Evolutionary conservation across 495 filamentous ascomycete species (phyloP), one percentile per base, ranked within the genome.

Genomic region (Podospora bellae-mahoneyi): DNA sequence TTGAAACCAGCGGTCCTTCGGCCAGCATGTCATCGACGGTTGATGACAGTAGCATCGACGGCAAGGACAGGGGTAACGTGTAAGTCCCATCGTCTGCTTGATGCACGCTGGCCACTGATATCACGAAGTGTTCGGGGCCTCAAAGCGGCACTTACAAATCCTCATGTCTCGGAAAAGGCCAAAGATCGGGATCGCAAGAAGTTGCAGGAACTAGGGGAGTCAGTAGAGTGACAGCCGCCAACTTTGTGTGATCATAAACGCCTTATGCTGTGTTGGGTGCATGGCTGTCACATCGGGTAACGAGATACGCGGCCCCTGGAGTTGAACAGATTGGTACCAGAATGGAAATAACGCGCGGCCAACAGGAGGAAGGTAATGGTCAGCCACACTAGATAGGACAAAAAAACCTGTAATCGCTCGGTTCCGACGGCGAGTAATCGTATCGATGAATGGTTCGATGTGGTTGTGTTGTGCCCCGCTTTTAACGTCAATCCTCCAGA

Each of bases 121-220:
- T 15, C 56, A 32, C 55, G n/a, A 60, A 71, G 71, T 2, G 71
- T 73, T 16, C 71, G 71, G 2, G 71, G 71, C 28, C 60, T 73
- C 23, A 73, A 68, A 60, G 66, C 71, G 10, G 71, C 71, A n/a
- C 23, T 73, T 48, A 66, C 70, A 13, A 73, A 73, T 66, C 71
- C 71, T 3, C 32, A 73, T 39, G 71, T 73, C 1, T 73, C 71
- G 55, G 69, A 73, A 44, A 69, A 73, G 56, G 75, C 75, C 5
- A 76, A 77, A 65, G 71, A 76, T n/a, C 65, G 65, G 55, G 74
- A 77, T 39, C 69, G 74, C 15, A 66, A 76, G 71, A 76, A 73
- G 64, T 54, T 77, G 61, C 58, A 62, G 3, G 72, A 73, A 0
- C n/a, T 77, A 60, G 74, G 75, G 54, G 74, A 76, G 68, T 27